These are phyloP conservation scores for Hypoxylon intermedium DNA, from an alignment of 495 filamentous ascomycete species.

Conservation along the genomic window DNA sequence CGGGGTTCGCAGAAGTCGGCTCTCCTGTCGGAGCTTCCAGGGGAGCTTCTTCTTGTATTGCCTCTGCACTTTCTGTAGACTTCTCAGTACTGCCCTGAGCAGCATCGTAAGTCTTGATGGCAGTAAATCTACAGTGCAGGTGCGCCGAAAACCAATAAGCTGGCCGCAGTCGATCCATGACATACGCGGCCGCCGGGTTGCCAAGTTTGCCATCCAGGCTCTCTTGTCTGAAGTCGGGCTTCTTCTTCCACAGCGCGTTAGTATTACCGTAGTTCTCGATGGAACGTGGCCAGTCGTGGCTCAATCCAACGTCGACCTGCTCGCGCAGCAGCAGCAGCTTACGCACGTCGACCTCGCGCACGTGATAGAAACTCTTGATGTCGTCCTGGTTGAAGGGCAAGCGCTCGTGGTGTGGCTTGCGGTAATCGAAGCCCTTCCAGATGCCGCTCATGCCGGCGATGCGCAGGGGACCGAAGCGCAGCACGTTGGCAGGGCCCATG, in stretches of 20 bases:
- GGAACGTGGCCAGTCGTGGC: conserved; percentile 91
- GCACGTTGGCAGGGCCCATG: conserved; percentile 85
- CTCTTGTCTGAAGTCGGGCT: conserved; percentile 76
- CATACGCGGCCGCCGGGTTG: conserved; percentile 74
- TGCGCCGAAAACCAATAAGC: conserved; percentile 94
- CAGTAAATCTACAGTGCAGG: conserved; percentile 84
- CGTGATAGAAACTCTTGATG: conserved; percentile 80
- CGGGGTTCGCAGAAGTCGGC: conserved; percentile 46
- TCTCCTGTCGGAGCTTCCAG: background rate
- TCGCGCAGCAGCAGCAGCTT: conserved; percentile 85
- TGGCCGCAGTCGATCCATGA: conserved; percentile 81
- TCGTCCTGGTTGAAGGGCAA: conserved; percentile 80
- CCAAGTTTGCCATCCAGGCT: conserved; percentile 76
- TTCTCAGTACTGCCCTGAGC: conserved; percentile 33
- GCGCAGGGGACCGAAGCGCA: conserved; percentile 80
- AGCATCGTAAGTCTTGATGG: conserved; percentile 68
- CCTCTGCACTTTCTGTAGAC: background rate
- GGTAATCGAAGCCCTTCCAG: conserved; percentile 87
- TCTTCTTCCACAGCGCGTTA: conserved; percentile 67
- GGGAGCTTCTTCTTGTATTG: conserved; percentile 4
- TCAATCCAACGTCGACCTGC: conserved; percentile 87
- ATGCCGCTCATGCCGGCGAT: conserved; percentile 94
- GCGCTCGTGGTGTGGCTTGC: conserved; percentile 81
- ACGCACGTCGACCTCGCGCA: conserved; percentile 86
- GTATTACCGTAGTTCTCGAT: conserved; percentile 78